Evolutionary conservation across 108 stramenopile species (phyloP).

Genomic region (Pseudonitzschia delicatissima): DNA sequence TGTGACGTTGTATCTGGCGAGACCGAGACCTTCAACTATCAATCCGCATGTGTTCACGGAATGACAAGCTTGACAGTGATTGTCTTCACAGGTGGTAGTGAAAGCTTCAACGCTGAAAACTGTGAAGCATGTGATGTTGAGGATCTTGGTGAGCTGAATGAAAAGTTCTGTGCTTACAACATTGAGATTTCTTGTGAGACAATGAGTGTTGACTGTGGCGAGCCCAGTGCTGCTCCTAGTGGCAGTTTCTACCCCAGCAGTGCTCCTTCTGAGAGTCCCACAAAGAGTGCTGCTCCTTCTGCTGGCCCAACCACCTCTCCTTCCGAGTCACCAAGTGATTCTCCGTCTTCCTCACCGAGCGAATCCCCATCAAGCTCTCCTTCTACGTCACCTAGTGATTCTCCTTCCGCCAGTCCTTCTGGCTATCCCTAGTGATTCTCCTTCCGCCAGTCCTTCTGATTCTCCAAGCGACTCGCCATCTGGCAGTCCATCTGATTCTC

Average conservation of each 20-base stretch:
- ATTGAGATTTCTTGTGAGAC: background rate
- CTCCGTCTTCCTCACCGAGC: background rate
- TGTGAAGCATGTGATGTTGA: background rate
- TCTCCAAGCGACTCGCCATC: background rate
- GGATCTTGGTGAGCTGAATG: background rate
- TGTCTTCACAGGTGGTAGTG: background rate
- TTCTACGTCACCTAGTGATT: background rate
- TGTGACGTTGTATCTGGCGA: background rate
- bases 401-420: background rate
- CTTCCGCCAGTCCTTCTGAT: background rate
- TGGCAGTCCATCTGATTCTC: background rate
- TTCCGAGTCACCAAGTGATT: background rate
- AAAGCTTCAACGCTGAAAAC: background rate
- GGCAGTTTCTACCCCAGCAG: constrained; percentile 12
- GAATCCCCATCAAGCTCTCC: background rate
- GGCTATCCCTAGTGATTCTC: background rate
- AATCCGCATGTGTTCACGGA: background rate
- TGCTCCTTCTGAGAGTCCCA: background rate
- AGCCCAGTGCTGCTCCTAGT: constrained; percentile 13
- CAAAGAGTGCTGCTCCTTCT: background rate
- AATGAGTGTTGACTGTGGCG: constrained; percentile 8
- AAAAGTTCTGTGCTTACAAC: constrained; percentile 1
- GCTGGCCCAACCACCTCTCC: background rate
- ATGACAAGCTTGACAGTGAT: background rate
- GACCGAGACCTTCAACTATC: background rate